phyloP scores from a whole-genome alignment of 306 rosid genomes.

The Dryas alaskensis region DNA sequence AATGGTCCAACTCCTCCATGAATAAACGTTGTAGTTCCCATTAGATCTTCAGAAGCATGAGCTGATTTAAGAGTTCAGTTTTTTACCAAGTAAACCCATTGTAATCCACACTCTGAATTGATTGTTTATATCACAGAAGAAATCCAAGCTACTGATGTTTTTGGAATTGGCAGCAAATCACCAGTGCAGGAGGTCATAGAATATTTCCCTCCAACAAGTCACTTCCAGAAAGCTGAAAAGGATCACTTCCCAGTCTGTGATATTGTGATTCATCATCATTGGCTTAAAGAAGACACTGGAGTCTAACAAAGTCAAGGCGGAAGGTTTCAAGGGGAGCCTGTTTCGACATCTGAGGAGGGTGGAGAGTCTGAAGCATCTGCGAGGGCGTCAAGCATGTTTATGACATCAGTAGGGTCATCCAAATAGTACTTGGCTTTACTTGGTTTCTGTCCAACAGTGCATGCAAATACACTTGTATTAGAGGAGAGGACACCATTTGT shows the following conservation, averaged over 20 bases:
- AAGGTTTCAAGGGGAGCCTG: slow-evolving; percentile 21
- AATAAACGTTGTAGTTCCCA: background rate
- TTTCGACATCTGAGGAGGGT: slow-evolving; percentile 28
- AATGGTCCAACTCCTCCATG: slow-evolving; percentile 14
- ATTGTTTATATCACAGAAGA: slow-evolving; percentile 16
- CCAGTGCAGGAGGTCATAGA: background rate
- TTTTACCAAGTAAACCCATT: slow-evolving; percentile 10
- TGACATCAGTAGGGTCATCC: slow-evolving; percentile 61
- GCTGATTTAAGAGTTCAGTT: slow-evolving; percentile 10
- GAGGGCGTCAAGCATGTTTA: slow-evolving; percentile 55
- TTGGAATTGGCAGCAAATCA: slow-evolving; percentile 3
- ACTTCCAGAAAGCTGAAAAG: slow-evolving; percentile 15
- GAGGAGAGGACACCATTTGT: slow-evolving; percentile 37
- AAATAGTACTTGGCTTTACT: slow-evolving; percentile 70
- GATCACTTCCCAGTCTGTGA: slow-evolving; percentile 13
- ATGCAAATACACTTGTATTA: slow-evolving; percentile 47
- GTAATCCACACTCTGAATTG: slow-evolving; percentile 11
- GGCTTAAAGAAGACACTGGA: slow-evolving; percentile 15
- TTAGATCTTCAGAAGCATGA: background rate
- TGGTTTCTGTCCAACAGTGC: slow-evolving; percentile 75
- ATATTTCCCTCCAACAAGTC: slow-evolving; percentile 10
- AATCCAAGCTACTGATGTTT: slow-evolving; percentile 6
- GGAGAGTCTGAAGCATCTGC: slow-evolving; percentile 46
- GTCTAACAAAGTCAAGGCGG: slow-evolving; percentile 17
- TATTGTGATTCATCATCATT: slow-evolving; percentile 12